phyloP scores from a whole-genome alignment of 2,329 filamentous ascomycete genomes.

The Truncatella angustata region DNA sequence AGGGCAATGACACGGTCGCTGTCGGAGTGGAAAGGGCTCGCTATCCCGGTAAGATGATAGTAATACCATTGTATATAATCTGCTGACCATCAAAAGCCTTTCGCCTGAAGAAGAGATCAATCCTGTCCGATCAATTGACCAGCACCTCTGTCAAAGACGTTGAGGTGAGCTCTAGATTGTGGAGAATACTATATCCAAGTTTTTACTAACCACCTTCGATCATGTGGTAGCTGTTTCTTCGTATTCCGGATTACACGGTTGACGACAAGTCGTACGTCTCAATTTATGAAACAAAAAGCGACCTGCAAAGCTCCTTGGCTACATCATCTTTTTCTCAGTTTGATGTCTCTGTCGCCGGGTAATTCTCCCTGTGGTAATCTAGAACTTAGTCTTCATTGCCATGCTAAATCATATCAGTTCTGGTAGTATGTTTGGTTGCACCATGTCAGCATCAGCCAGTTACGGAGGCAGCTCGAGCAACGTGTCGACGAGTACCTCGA shows the following conservation, averaged over 20 bases:
- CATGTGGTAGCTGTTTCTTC: neutral
- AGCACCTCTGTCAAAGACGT: neutral
- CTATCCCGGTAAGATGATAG: neutral
- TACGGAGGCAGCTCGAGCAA: neutral
- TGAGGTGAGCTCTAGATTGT: neutral
- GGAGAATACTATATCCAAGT: neutral
- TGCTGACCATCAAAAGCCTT: neutral
- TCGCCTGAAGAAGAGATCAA: neutral
- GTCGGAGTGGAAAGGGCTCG: neutral
- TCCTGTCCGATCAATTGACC: neutral
- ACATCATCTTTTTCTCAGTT: neutral
- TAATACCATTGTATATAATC: neutral
- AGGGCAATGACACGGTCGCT: neutral
- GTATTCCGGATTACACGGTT: neutral
- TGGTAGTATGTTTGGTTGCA: neutral
- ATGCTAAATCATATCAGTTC: neutral
- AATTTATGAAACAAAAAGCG: neutral
- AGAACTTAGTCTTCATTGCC: neutral
- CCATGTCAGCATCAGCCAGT: neutral
- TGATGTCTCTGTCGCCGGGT: neutral
- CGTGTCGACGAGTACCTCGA: neutral
- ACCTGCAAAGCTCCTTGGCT: neutral
- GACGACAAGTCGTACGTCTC: conserved; percentile 4
- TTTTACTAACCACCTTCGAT: neutral
- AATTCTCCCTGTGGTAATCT: neutral